Percentiles rank a stretch among this genome's conserved stretches.
Conservation (phyloP, 2,329 filamentous ascomycete genomes). For the Curvularia lunata region DNA sequence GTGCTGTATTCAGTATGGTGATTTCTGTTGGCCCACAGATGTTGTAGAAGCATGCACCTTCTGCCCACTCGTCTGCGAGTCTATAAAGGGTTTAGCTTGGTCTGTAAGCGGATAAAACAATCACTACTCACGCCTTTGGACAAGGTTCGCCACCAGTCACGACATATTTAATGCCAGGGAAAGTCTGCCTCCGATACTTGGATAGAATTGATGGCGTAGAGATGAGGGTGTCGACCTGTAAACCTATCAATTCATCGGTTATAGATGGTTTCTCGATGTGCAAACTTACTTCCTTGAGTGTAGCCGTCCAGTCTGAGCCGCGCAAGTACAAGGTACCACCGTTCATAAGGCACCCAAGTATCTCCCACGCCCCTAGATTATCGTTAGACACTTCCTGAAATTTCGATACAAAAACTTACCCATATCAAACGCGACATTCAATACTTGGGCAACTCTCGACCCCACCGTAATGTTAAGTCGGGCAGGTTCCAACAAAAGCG, state of each 20-base stretch:
- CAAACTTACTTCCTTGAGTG: conserved; percentile 54
- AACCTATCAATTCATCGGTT: conserved; percentile 6
- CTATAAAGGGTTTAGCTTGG: conserved; percentile 22
- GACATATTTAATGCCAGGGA: conserved; percentile 59
- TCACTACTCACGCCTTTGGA: conserved; percentile 50
- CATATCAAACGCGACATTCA: conserved; percentile 68
- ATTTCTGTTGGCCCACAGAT: conserved; percentile 67
- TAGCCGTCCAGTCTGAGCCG: conserved; percentile 57
- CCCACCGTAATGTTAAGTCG: conserved; percentile 60
- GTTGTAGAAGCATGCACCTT: conserved; percentile 54
- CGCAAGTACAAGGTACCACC: conserved; percentile 63
- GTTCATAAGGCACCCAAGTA: conserved; percentile 64
- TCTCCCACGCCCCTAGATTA: conserved; percentile 63
- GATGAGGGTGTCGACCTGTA: conserved; percentile 61
- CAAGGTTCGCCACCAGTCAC: conserved; percentile 64
- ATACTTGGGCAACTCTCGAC: conserved; percentile 60
- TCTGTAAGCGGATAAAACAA: not conserved
- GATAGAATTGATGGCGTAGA: conserved; percentile 63
- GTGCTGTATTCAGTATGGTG: conserved; percentile 65
- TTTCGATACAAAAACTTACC: conserved; percentile 50
- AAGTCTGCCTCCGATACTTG: conserved; percentile 57
- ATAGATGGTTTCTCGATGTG: not conserved
- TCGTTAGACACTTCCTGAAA: conserved; percentile 1
- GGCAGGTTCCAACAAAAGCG: conserved; percentile 59
- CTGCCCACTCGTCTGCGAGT: conserved; percentile 64